Percentiles rank a stretch among this genome's conserved stretches.
Conservation (phyloP, 2,329 filamentous ascomycete species). For the Ophioceras dolichostomum region DNA sequence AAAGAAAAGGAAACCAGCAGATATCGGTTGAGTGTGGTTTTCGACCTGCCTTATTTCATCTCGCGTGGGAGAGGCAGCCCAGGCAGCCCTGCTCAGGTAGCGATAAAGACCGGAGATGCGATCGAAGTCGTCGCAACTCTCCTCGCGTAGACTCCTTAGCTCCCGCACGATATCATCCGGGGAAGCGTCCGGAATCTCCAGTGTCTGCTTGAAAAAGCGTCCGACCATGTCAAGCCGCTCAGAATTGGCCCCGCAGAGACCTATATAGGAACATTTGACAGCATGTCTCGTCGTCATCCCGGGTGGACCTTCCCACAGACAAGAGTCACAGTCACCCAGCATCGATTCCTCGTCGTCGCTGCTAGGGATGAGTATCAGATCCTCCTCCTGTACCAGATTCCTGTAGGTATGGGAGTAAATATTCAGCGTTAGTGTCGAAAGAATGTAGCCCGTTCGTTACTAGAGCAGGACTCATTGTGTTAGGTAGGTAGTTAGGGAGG, state of each 20-base stretch:
- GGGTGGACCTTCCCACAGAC: constrained; percentile 6
- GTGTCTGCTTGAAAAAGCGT: constrained; percentile 3
- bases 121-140: neutral
- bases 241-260: neutral
- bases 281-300: constrained; percentile 2
- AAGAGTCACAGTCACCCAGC: neutral
- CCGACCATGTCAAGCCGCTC: neutral
- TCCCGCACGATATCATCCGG: neutral
- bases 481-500: too few species aligned
- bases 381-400: too few species aligned
- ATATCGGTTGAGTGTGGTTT: too few species aligned
- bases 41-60: constrained; percentile 2
- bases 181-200: constrained; percentile 3
- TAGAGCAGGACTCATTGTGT: too few species aligned
- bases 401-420: too few species aligned
- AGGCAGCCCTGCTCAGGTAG: neutral
- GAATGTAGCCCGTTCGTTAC: too few species aligned
- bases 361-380: too few species aligned
- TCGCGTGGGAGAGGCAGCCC: neutral
- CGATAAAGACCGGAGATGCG: neutral
- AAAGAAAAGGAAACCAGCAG: too few species aligned
- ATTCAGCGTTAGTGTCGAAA: too few species aligned
- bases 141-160: neutral
- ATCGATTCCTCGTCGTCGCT: neutral
- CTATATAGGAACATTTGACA: constrained; percentile 2